phyloP scores from a whole-genome alignment of 768 basidiomycete species.

The Lactarius hengduanensis region DNA sequence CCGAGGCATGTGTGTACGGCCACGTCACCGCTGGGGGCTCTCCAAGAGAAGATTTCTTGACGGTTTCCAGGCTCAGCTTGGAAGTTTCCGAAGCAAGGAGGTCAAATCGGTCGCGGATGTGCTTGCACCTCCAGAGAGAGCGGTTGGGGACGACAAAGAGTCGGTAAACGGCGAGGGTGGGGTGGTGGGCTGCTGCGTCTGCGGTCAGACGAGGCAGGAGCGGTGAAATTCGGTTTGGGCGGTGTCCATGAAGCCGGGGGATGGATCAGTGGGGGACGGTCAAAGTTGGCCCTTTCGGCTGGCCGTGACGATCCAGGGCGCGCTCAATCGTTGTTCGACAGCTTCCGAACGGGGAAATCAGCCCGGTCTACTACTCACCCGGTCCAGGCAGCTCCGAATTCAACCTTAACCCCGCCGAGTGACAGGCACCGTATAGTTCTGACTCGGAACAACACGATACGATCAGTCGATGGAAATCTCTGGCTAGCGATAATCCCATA shows the following conservation, averaged over 20 bases:
- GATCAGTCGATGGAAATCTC: neutral
- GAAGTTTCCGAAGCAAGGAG: conserved; percentile 21
- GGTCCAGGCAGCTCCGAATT: neutral
- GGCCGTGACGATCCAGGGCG: neutral
- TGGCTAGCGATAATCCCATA: neutral
- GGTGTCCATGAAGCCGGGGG: conserved; percentile 1
- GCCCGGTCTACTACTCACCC: neutral
- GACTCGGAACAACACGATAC: neutral
- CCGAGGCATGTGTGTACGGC: conserved; percentile 49
- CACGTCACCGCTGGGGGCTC: conserved; percentile 38
- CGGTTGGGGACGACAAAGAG: conserved; percentile 13
- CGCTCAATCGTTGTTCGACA: neutral
- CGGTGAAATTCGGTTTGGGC: neutral
- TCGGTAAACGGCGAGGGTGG: conserved; percentile 23
- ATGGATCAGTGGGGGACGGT: neutral
- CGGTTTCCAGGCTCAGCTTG: conserved; percentile 17
- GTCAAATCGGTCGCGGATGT: conserved; percentile 19
- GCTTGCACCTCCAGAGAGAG: neutral
- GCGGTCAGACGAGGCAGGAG: neutral
- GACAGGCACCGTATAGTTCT: neutral
- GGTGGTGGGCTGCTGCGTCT: neutral
- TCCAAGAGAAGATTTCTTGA: conserved; percentile 15
- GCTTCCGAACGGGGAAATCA: neutral
- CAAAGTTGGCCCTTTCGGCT: neutral
- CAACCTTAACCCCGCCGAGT: neutral